These are phyloP conservation scores for Diutina catenulata DNA, from an alignment of 1,139 yeast species.

Conservation along the genomic window DNA sequence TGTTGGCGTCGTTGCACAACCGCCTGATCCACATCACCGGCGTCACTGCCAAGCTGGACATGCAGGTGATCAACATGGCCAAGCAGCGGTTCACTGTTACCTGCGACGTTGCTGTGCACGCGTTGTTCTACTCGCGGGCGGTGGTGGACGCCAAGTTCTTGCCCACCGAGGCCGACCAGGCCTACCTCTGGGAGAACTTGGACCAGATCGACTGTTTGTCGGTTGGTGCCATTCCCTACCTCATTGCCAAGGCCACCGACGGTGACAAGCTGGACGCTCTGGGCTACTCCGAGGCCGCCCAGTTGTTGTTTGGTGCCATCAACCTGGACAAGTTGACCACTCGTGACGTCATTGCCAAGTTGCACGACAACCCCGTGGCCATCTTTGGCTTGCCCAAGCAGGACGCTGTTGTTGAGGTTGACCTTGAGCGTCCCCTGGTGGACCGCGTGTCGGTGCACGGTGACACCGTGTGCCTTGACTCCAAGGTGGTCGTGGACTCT, in stretches of 20 bases:
- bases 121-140: constrained; percentile 64
- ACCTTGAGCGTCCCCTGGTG: constrained; percentile 63
- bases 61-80: constrained; percentile 75
- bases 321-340: constrained; percentile 59
- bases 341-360: constrained; percentile 57
- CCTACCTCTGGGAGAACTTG: constrained; percentile 70
- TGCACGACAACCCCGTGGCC: constrained; percentile 72
- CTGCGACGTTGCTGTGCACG: constrained; percentile 77
- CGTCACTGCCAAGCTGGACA: constrained; percentile 71
- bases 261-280: constrained; percentile 53
- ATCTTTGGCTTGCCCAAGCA: constrained; percentile 82
- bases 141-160: constrained; percentile 50
- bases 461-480: constrained; percentile 78
- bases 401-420: constrained; percentile 67
- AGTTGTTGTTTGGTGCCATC: constrained; percentile 75
- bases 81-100: constrained; percentile 79
- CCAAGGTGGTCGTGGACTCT: constrained; percentile 41
- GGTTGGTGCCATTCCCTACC: constrained; percentile 69
- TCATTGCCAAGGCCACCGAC: constrained; percentile 55
- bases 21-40: constrained; percentile 85
- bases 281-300: constrained; percentile 73
- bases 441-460: constrained; percentile 77
- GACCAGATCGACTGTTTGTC: constrained; percentile 76
- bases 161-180: constrained; percentile 74
- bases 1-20: constrained; percentile 80